A percentile compares a stretch with the other conserved stretches of the same genome.
phyloP scores from a whole-genome alignment of 371 early-diverging fungal genomes.

The Rhizomucor pusillus region DNA sequence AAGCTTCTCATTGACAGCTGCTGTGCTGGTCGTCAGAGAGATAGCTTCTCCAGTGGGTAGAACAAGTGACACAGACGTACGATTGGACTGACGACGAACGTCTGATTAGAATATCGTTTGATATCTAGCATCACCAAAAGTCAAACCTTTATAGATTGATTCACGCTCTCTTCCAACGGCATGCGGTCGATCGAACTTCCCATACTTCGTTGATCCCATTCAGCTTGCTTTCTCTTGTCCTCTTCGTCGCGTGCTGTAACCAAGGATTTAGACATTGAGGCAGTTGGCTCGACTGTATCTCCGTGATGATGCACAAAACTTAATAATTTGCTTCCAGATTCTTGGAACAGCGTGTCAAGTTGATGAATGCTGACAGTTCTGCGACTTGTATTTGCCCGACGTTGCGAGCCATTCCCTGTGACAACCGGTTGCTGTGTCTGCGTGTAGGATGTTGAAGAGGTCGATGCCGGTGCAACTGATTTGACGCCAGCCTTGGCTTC shows the following conservation, averaged over 20 bases:
- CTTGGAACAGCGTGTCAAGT: conserved; percentile 41
- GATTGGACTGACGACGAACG: conserved; percentile 25
- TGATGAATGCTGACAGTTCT: conserved; percentile 48
- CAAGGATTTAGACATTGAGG: conserved; percentile 5
- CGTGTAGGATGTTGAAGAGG: conserved; percentile 31
- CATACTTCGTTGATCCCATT: conserved; percentile 23
- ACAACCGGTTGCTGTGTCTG: conserved; percentile 15
- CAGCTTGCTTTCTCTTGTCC: conserved; percentile 15
- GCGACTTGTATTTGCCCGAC: conserved; percentile 17
- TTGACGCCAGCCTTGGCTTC: conserved; percentile 35
- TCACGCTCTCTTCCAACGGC: conserved; percentile 16
- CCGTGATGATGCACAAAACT: conserved; percentile 40
- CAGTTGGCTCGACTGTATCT: not conserved
- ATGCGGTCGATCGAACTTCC: conserved; percentile 19
- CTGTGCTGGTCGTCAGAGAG: conserved; percentile 25
- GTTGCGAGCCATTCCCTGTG: conserved; percentile 9
- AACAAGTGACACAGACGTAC: conserved; percentile 34
- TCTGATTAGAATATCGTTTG: not conserved
- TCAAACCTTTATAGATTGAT: conserved; percentile 32
- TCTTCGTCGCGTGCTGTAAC: conserved; percentile 4
- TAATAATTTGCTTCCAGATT: conserved; percentile 42
- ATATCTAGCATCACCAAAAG: not conserved
- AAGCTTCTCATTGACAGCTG: conserved; percentile 34
- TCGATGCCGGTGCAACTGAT: conserved; percentile 28
- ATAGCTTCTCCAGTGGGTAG: conserved; percentile 27